Evolutionary conservation across 2,329 filamentous ascomycete species (phyloP), one percentile per base, ranked within the genome.

Genomic region (Ambrosiella xylebori): DNA sequence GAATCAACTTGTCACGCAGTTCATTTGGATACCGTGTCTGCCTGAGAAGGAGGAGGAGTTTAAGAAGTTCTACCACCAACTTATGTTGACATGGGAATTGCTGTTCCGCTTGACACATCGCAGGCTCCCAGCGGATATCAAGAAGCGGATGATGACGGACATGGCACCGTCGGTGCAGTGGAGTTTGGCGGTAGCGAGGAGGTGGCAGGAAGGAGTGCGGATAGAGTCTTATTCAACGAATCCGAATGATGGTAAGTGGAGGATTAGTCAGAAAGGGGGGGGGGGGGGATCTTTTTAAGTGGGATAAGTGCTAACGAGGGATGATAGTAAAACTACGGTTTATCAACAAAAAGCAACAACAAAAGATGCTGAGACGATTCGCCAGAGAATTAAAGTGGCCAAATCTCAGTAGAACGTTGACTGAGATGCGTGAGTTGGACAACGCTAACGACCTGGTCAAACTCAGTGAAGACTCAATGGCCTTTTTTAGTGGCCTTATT

Each of bases 361-460:
- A 83, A 61, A 82, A 83, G 65, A 80, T 82, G 65, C 71, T 89
- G 49, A 77, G 78, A 63, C 76, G 77, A 40, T 88, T 89, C 65
- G 83, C 84, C 9, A 75, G 79, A 65, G 79, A 78, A 65, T 81
- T 89, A 73, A 88, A 86, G 68, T 89, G 85, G 85, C 85, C 85
- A 1, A 88, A 88, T 63, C 76, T 87, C 60, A 71, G 72, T 17
- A 79, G 80, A 60, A 81, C 85, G 6, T 73, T 86, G 50, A 76
- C 79, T 47, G 74, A 78, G 51, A 73, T 88, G 57, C 78, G 76
- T 61, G 76, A 82, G 61, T 74, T 75, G 61, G 80, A 84, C 59
- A 70, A 69, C 9, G 79, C 84, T 60, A 74, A 76, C 19, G 73
- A 73, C 12, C 70, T 86, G 56, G 74, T 85, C 61, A 71, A 75